Base-by-base conservation (phyloP, 306 rosid species). In the Psophocarpus tetragonolobus region DNA sequence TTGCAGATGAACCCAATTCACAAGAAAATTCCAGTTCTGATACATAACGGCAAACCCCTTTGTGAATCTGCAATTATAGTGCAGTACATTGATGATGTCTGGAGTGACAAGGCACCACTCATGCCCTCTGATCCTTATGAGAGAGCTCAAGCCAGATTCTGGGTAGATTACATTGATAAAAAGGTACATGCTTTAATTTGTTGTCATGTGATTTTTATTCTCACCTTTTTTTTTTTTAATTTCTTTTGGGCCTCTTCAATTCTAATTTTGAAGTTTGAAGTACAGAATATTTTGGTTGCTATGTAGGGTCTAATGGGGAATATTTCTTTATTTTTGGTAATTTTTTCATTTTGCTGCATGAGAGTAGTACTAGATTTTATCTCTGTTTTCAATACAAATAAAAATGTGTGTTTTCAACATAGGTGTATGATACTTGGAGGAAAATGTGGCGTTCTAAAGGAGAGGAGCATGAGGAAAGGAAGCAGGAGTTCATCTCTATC, bases 351-450 rank as follows among this genome's bases (percentile, higher is more conserved):
- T 36, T 36, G 41, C 1, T 36, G n/a, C n/a, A n/a, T n/a, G 41
- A 10, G 1, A 36, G 10, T 3, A 29, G 10, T 36, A 36, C 41
- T 36, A 36, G 41, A 36, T 36, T 36, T 36, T 36, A 36, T 36
- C 41, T 36, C 10, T 36, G 10, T 36, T 36, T 36, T 36, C 41
- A 36, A 36, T 6, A 36, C 41, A 0, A 33, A 0, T 36, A 36
- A 36, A 56, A 36, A 6, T 5, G 6, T 6, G 41, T 36, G 10
- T 0, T 36, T 6, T 36, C 10, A 36, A 36, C 62, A 10, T 30
- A 83, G 91, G 24, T 77, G 4, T 44, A 71, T 63, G 85, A 3
- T 0, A 20, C 47, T 26, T 80, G 85, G 58, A 48, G 21, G 33
- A 88, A 48, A 26, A 35, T 84, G 48, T 42, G 48, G 48, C 17